phyloP scores from a whole-genome alignment of 306 rosid genomes.

The Rosa multiflora region DNA sequence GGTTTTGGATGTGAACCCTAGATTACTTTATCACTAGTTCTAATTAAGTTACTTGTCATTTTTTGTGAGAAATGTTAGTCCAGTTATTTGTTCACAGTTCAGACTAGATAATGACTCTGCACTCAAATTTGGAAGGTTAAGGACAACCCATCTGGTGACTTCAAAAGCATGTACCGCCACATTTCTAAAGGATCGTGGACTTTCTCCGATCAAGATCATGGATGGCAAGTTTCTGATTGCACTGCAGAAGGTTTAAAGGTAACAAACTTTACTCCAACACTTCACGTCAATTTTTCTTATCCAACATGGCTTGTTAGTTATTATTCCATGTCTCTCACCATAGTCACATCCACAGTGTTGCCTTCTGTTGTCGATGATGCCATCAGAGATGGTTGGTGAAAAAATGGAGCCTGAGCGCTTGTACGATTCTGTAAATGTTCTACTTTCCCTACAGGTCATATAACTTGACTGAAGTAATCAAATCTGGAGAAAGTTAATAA shows the following conservation, averaged over 20 bases:
- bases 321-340: not conserved
- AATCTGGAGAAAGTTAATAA: not conserved
- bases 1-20: too few species aligned
- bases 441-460: constrained; percentile 61
- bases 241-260: constrained; percentile 79
- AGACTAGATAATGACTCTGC: too few species aligned
- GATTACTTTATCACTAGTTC: too few species aligned
- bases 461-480: not conserved
- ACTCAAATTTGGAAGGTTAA: too few species aligned
- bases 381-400: constrained; percentile 55
- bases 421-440: constrained; percentile 51
- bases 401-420: constrained; percentile 54
- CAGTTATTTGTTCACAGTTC: too few species aligned
- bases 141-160: constrained; percentile 34
- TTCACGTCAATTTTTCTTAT: too few species aligned
- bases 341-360: constrained; percentile 44
- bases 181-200: constrained; percentile 78
- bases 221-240: constrained; percentile 78
- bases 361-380: constrained; percentile 56
- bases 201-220: constrained; percentile 73
- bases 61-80: too few species aligned
- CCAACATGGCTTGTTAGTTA: too few species aligned
- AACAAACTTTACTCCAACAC: not conserved
- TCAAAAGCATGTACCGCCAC: constrained; percentile 60
- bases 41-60: too few species aligned